Percentiles rank a stretch among this genome's conserved stretches.
Evolutionary conservation across 768 basidiomycete species (phyloP).

Genomic region (Lentinus tigrinus): DNA sequence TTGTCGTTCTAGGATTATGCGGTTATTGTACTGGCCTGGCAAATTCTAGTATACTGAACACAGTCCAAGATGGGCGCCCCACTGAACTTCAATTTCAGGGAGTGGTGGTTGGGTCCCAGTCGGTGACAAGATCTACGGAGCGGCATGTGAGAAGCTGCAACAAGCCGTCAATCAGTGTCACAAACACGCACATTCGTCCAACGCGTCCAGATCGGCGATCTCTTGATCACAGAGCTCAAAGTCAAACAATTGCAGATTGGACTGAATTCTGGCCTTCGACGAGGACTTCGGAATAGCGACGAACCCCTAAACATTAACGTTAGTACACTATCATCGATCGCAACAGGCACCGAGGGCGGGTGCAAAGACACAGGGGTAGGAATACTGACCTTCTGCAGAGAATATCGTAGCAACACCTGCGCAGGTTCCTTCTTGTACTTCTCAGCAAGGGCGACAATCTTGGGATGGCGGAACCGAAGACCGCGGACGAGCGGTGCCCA

Average conservation of each 20-base stretch:
- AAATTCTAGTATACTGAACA: not conserved
- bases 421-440: conserved; percentile 59
- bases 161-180: not conserved
- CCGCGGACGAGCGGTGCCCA: conserved; percentile 75
- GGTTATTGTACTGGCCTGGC: not conserved
- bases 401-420: conserved; percentile 68
- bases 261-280: conserved; percentile 48
- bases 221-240: conserved; percentile 55
- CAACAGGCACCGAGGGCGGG: not conserved
- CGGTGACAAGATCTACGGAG: conserved; percentile 24
- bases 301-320: conserved; percentile 41
- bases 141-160: not conserved
- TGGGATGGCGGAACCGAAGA: conserved; percentile 60
- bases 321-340: not conserved
- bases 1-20: too few species aligned
- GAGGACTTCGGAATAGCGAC: conserved; percentile 68
- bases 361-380: not conserved
- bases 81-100: conserved; percentile 10
- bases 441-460: conserved; percentile 43
- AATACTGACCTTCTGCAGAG: conserved; percentile 67
- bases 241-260: conserved; percentile 63
- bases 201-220: conserved; percentile 46
- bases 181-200: conserved; percentile 51
- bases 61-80: too few species aligned
- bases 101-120: conserved; percentile 29